These are phyloP conservation scores for Herpetospermum pedunculosum DNA, from an alignment of 306 rosid species.

Conservation along the genomic window DNA sequence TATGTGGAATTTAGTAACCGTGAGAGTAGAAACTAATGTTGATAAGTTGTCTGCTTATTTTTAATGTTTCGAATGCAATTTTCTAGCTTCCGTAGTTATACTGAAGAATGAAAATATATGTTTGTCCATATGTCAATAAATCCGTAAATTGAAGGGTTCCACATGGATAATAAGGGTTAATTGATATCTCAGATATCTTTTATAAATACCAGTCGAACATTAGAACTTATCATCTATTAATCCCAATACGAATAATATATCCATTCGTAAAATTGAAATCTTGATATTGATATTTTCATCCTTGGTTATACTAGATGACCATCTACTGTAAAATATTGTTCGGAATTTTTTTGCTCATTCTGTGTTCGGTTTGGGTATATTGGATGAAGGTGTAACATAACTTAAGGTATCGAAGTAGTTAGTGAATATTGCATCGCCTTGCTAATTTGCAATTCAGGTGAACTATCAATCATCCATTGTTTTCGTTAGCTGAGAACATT, in stretches of 20 bases:
- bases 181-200: no score
- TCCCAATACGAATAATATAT: no score
- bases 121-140: no score
- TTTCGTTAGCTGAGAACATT: neutral
- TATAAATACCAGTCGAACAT: no score
- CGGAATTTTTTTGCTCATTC: neutral
- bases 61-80: neutral
- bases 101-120: no score
- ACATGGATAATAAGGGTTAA: no score
- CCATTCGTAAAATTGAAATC: no score
- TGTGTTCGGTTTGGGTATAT: neutral
- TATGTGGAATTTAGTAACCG: neutral
- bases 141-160: no score
- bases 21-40: neutral
- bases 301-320: neutral
- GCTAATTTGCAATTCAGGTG: neutral
- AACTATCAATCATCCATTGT: neutral
- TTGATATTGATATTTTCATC: no score
- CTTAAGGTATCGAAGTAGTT: neutral
- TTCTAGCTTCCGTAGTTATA: neutral
- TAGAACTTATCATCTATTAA: no score
- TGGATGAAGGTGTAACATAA: neutral
- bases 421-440: neutral
- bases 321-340: neutral
- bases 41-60: neutral